These are phyloP conservation scores for Setaria italica DNA, from an alignment of 202 grass and related monocot species.

Conservation along the genomic window DNA sequence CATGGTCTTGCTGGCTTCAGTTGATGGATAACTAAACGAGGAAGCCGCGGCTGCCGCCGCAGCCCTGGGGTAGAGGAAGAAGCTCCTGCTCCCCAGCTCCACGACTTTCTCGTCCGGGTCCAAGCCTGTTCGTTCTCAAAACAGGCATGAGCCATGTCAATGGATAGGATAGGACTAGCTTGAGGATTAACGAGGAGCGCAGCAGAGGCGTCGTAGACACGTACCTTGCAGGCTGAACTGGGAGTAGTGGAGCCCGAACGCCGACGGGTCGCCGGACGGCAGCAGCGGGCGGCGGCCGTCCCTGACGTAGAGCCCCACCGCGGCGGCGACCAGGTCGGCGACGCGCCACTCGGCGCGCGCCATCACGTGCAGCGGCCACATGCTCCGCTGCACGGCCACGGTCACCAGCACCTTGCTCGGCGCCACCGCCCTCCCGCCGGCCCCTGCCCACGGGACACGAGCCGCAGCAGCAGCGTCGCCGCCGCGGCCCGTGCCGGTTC, in stretches of 20 bases:
- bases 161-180: neutral
- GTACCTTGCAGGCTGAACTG: slow-evolving; percentile 80
- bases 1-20: slow-evolving; percentile 16
- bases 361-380: slow-evolving; percentile 81
- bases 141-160: slow-evolving; percentile 5
- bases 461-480: neutral
- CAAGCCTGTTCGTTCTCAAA: slow-evolving; percentile 55
- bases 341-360: slow-evolving; percentile 67
- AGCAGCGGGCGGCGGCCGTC: slow-evolving; percentile 63
- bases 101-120: slow-evolving; percentile 60
- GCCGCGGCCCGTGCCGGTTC: neutral
- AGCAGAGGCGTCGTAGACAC: slow-evolving; percentile 23
- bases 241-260: slow-evolving; percentile 74
- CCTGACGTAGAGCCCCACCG: slow-evolving; percentile 58
- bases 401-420: slow-evolving; percentile 70
- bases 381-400: slow-evolving; percentile 66
- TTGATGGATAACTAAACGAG: slow-evolving; percentile 23
- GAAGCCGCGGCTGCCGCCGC: slow-evolving; percentile 6
- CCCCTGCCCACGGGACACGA: neutral
- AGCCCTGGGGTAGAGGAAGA: slow-evolving; percentile 73
- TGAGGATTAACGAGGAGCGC: neutral
- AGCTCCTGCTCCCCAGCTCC: slow-evolving; percentile 69
- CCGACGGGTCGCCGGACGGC: slow-evolving; percentile 44
- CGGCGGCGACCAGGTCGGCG: slow-evolving; percentile 54
- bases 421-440: neutral